A percentile compares a stretch with the other conserved stretches of the same genome.
Conservation (phyloP, 805 yeast species). For the Brettanomyces sp. region DNA sequence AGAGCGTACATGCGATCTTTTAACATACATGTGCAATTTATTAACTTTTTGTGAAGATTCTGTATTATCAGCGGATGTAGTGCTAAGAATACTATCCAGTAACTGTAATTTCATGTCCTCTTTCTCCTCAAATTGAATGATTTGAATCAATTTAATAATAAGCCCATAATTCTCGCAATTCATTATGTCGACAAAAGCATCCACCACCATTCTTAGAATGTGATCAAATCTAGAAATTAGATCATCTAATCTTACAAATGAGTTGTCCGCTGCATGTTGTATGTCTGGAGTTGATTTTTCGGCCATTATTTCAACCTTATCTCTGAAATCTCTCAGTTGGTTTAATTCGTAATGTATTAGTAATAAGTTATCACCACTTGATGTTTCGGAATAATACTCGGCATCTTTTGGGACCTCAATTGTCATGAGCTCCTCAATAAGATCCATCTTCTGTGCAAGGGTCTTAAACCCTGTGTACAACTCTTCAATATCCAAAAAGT, state of each 20-base stretch:
- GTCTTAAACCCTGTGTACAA: slow-evolving; percentile 55
- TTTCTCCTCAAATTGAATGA: slow-evolving; percentile 70
- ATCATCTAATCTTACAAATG: slow-evolving; percentile 39
- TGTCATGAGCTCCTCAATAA: slow-evolving; percentile 46
- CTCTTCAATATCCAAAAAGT: slow-evolving; percentile 58
- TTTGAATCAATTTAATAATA: slow-evolving; percentile 62
- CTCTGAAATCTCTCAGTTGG: slow-evolving; percentile 67
- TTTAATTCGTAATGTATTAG: slow-evolving; percentile 63
- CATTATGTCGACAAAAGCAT: slow-evolving; percentile 54
- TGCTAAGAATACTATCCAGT: slow-evolving; percentile 13
- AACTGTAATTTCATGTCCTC: slow-evolving; percentile 54
- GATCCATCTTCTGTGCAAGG: slow-evolving; percentile 40
- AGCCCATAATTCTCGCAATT: slow-evolving; percentile 60
- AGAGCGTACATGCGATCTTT: slow-evolving; percentile 41
- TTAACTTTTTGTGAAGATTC: not conserved
- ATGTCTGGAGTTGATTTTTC: slow-evolving; percentile 45
- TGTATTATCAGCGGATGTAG: slow-evolving; percentile 5
- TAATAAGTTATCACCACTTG: slow-evolving; percentile 47
- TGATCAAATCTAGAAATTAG: slow-evolving; percentile 53
- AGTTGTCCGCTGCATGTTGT: slow-evolving; percentile 51
- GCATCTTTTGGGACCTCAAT: slow-evolving; percentile 23
- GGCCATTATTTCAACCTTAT: slow-evolving; percentile 56
- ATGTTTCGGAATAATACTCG: slow-evolving; percentile 23
- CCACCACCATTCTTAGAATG: slow-evolving; percentile 55
- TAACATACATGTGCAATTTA: slow-evolving; percentile 21